Conservation (phyloP, 2,329 filamentous ascomycete species). For the Daldinia eschscholtzii region DNA sequence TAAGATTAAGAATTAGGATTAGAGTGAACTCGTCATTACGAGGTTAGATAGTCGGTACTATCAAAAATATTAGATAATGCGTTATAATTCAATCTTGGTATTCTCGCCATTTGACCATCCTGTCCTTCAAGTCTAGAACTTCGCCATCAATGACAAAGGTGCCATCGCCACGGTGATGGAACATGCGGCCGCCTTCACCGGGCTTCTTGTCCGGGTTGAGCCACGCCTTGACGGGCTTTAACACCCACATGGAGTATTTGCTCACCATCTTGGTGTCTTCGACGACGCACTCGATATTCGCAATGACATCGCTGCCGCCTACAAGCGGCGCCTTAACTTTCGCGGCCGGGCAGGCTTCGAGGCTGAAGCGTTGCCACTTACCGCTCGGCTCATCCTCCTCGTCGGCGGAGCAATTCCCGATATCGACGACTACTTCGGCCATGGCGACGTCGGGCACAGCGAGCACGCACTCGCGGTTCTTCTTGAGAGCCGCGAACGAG, state of each 20-base stretch:
- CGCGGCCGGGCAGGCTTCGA: constrained; percentile 49
- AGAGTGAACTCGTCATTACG: constrained; percentile 25
- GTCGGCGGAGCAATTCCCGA: constrained; percentile 53
- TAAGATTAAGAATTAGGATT: constrained; percentile 16
- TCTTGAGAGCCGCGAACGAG: constrained; percentile 49
- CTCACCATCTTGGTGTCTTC: constrained; percentile 52
- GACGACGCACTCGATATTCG: constrained; percentile 55
- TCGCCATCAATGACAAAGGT: constrained; percentile 53
- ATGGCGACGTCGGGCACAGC: constrained; percentile 51
- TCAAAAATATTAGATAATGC: constrained; percentile 31
- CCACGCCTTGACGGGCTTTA: constrained; percentile 53
- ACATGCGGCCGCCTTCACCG: constrained; percentile 51
- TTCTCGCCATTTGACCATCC: constrained; percentile 55
- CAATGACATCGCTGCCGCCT: constrained; percentile 50
- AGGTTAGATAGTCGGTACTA: constrained; percentile 44
- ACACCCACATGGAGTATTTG: constrained; percentile 54
- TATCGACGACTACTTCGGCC: constrained; percentile 50
- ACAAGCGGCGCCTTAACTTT: constrained; percentile 52
- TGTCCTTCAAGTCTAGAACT: constrained; percentile 51
- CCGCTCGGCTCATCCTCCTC: constrained; percentile 32
- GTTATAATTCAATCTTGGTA: constrained; percentile 50
- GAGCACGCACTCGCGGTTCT: constrained; percentile 53
- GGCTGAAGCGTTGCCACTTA: constrained; percentile 52
- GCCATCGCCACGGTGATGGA: constrained; percentile 54
- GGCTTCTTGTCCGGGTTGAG: constrained; percentile 48